A percentile compares a stretch with the other conserved stretches of the same genome.
Conservation (phyloP, 225 moss, liverwort and hornwort species). For the Sphagnum contortum region DNA sequence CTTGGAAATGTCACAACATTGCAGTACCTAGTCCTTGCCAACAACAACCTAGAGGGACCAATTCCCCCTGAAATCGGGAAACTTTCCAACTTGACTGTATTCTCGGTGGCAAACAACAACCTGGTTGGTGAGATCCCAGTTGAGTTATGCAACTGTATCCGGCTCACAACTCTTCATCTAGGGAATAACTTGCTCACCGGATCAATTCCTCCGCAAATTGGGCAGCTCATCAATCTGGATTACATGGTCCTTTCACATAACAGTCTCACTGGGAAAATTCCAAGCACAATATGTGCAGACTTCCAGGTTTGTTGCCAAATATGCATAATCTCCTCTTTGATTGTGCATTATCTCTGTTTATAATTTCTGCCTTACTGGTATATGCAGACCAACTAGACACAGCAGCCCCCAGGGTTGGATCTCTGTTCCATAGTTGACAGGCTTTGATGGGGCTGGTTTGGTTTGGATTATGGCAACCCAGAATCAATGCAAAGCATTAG, state of each 20-base stretch:
- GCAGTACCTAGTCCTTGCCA: constrained; percentile 20
- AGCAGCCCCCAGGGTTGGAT: too few relatives aligned
- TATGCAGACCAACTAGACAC: too few relatives aligned
- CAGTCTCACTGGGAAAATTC: constrained; percentile 56
- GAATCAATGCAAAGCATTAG: too few relatives aligned
- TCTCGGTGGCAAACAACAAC: constrained; percentile 50
- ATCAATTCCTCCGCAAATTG: constrained; percentile 47
- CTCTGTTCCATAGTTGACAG: too few relatives aligned
- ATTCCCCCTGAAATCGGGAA: constrained; percentile 32
- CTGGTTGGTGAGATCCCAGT: constrained; percentile 55
- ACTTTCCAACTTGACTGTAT: constrained; percentile 34
- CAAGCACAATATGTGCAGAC: constrained; percentile 40
- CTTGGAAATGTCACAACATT: constrained; percentile 21
- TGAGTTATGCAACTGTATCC: constrained; percentile 56
- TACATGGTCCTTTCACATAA: constrained; percentile 62
- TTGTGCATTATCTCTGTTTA: too few relatives aligned
- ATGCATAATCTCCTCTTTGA: too few relatives aligned
- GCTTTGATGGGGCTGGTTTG: too few relatives aligned
- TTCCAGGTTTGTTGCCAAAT: constrained; percentile 26
- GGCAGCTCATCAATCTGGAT: constrained; percentile 64
- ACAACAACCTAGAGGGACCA: constrained; percentile 34
- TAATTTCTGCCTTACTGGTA: too few relatives aligned
- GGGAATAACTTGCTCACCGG: constrained; percentile 63
- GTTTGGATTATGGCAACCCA: too few relatives aligned
- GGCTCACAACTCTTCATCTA: constrained; percentile 61